A percentile compares a stretch with the other conserved stretches of the same genome.
Conservation (phyloP, 768 basidiomycete genomes). For the Lactifluus echinatus region DNA sequence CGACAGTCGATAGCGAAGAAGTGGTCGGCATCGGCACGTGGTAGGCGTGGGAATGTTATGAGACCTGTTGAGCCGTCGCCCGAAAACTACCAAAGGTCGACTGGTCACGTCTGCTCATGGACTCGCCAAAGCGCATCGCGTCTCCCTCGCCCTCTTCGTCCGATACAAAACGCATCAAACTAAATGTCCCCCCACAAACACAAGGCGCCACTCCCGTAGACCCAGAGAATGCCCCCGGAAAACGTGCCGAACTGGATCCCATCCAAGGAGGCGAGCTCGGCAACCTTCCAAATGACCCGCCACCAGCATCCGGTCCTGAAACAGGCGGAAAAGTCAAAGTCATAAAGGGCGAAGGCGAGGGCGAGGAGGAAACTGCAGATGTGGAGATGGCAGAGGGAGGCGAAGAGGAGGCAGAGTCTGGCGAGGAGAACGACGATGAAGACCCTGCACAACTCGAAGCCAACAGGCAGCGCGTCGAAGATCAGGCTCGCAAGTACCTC, state of each 20-base stretch:
- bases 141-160: conserved; percentile 29
- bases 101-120: conserved; percentile 16
- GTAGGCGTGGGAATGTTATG: conserved; percentile 3
- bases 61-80: not conserved
- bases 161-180: conserved; percentile 30
- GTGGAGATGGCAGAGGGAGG: conserved; percentile 75
- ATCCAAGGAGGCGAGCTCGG: conserved; percentile 69
- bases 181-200: conserved; percentile 30
- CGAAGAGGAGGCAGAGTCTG: conserved; percentile 71
- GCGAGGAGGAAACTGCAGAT: conserved; percentile 59
- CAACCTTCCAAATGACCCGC: conserved; percentile 46
- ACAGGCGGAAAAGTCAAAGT: conserved; percentile 29
- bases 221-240: conserved; percentile 71
- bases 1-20: too few species aligned
- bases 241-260: conserved; percentile 83
- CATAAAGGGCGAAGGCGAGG: conserved; percentile 43
- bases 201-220: conserved; percentile 73
- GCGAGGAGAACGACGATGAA: conserved; percentile 77
- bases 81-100: not conserved
- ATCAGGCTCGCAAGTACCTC: conserved; percentile 88
- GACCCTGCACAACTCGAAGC: conserved; percentile 80
- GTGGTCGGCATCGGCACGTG: conserved; percentile 8
- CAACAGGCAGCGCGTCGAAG: conserved; percentile 68
- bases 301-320: conserved; percentile 27
- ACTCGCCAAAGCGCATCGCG: conserved; percentile 31